Percentiles rank a stretch among this genome's conserved stretches.
Conservation (phyloP, 1,284 basidiomycete species). For the Trichosporon faecale region DNA sequence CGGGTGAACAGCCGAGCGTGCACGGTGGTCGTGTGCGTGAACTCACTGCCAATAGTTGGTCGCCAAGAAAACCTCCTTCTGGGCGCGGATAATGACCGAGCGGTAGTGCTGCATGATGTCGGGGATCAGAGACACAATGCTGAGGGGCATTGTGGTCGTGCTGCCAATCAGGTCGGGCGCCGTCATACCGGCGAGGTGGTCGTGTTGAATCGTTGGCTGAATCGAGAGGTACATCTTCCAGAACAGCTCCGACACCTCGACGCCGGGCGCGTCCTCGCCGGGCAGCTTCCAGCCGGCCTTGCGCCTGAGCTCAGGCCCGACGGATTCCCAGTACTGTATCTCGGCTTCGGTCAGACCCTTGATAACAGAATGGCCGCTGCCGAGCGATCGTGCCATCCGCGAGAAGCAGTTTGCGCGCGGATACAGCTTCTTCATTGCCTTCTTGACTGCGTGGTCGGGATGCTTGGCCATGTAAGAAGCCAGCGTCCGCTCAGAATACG, state of each 20-base stretch:
- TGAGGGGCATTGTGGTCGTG: conserved; percentile 59
- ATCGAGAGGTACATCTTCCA: conserved; percentile 59
- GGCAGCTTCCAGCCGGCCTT: conserved; percentile 50
- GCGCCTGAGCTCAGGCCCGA: conserved; percentile 35
- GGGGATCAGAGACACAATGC: conserved; percentile 56
- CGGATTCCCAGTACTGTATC: conserved; percentile 33
- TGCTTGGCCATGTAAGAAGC: conserved; percentile 41
- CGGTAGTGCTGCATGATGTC: conserved; percentile 62
- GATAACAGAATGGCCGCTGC: conserved; percentile 50
- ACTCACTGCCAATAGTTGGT: conserved; percentile 61
- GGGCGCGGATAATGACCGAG: conserved; percentile 58
- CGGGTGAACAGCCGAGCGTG: not conserved
- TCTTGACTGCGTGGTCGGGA: conserved; percentile 36
- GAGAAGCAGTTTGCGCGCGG: conserved; percentile 43
- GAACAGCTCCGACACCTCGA: conserved; percentile 45
- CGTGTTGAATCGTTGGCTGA: conserved; percentile 56
- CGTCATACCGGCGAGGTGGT: conserved; percentile 58
- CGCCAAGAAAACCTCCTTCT: conserved; percentile 61
- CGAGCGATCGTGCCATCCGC: conserved; percentile 41
- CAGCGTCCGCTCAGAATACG: conserved; percentile 24
- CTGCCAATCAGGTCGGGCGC: conserved; percentile 59
- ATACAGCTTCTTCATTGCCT: conserved; percentile 41
- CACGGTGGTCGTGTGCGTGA: not conserved
- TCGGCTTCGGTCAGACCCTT: conserved; percentile 43
- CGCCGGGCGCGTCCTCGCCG: conserved; percentile 41